Conservation (phyloP, 257 asterid species). For the Przewalskia tangutica region DNA sequence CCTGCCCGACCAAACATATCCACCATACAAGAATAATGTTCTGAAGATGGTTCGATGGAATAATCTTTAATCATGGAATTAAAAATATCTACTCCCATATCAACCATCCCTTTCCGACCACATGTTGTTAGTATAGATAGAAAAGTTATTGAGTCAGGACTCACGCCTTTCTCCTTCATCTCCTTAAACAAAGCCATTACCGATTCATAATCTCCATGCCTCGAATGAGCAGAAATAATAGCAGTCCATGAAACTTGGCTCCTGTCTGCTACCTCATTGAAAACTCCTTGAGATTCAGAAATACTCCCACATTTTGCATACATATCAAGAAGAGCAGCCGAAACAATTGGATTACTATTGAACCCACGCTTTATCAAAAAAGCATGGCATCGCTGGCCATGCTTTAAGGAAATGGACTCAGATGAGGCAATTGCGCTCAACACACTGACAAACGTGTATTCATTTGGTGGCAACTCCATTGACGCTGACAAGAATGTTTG, state of each 20-base stretch:
- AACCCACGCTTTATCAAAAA: constrained; percentile 49
- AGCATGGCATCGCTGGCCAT: constrained; percentile 61
- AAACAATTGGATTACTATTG: constrained; percentile 43
- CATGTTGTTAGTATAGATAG: constrained; percentile 78
- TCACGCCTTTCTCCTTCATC: constrained; percentile 47
- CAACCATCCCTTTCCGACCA: constrained; percentile 73
- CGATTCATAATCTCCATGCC: constrained; percentile 71
- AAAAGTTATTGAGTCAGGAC: constrained; percentile 78
- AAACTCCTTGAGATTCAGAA: constrained; percentile 54
- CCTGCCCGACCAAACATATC: constrained; percentile 94
- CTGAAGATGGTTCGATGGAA: constrained; percentile 47
- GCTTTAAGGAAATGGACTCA: constrained; percentile 61
- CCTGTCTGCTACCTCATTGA: constrained; percentile 36
- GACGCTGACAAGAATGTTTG: constrained; percentile 40
- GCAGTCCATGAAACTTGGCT: constrained; percentile 82
- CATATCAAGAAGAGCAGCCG: constrained; percentile 86
- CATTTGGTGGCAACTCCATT: constrained; percentile 48
- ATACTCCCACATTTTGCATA: constrained; percentile 91
- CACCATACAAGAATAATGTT: constrained; percentile 73
- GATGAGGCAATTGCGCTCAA: constrained; percentile 78
- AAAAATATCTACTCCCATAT: constrained; percentile 47
- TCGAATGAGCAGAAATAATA: constrained; percentile 72
- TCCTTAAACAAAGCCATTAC: constrained; percentile 56
- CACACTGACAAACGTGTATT: constrained; percentile 77
- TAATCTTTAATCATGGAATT: constrained; percentile 47